phyloP scores from a whole-genome alignment of 1,284 basidiomycete genomes.

The Cutaneotrichosporon sp. region DNA sequence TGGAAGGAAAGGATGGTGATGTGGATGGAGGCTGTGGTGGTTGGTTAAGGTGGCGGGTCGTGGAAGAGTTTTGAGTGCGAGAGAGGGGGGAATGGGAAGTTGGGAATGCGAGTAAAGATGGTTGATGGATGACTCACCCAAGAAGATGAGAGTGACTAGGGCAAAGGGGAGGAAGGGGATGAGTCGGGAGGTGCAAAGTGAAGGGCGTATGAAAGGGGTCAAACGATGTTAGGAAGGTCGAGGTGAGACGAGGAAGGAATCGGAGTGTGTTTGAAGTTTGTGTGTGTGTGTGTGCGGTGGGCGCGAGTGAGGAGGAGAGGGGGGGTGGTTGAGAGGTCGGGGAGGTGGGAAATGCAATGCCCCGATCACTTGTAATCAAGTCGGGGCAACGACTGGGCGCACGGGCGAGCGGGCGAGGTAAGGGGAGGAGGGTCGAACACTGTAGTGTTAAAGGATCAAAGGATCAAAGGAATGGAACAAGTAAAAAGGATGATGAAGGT shows the following conservation, averaged over 20 bases:
- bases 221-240: not conserved
- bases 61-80: not conserved
- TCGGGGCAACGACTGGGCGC: not conserved
- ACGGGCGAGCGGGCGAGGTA: not conserved
- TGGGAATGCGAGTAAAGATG: not conserved
- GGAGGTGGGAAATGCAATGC: not conserved
- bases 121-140: not conserved
- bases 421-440: not conserved
- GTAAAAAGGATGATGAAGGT: not conserved
- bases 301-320: not conserved
- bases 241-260: not conserved
- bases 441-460: not conserved
- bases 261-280: not conserved
- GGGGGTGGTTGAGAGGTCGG: too few relatives aligned
- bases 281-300: not conserved
- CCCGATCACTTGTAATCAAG: slow-evolving; percentile 1
- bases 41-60: not conserved
- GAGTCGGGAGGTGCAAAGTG: not conserved
- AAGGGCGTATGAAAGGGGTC: not conserved
- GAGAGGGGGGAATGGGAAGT: not conserved
- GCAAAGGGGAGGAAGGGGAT: too few relatives aligned
- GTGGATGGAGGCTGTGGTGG: not conserved
- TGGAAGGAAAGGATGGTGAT: not conserved
- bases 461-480: not conserved
- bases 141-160: not conserved